Base-by-base conservation (phyloP, 345 rosid species). In the Theobroma cacao region DNA sequence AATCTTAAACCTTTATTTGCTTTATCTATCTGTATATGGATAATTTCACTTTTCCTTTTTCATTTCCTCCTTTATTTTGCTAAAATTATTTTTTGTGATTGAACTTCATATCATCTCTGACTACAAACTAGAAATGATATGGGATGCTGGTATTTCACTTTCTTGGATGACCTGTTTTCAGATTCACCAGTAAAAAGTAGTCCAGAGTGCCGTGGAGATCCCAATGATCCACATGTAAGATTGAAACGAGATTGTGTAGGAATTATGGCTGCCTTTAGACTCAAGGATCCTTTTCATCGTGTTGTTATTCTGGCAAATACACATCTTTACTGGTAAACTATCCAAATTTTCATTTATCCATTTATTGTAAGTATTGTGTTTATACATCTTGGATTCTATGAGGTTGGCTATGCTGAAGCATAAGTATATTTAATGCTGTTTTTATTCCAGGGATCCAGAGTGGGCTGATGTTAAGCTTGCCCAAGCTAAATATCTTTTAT, bases 391-490 rank as follows among this genome's bases (percentile, higher is more conserved):
- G 34, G 64, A 74, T 43, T 43, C 47, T 61, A n/a, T 67, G 26
- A n/a, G 61, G 13, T 43, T 75, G 52, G 38, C 5, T 30, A 17
- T 26, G 22, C 34, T 48, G 13, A 72, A 24, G 18, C 7, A 52
- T 47, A 69, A 48, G 41, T 55, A 75, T 38, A 33, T 73, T 72
- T 30, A 33, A 61, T 78, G 30, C 41, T 80, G 15, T 75, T 75
- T 38, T 77, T 52, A n/a, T 64, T 74, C 50, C 88, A 96, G 98
- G 98, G 99, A 96, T 86, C 99, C 97, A 47, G 87, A 88, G 77
- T 88, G 88, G 88, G 94, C 91, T 56, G 98, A 96, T 82, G 97
- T 94, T 64, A 94, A 96, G 91, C 97, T 96, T 72, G 98, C 98
- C 33, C 99, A 96, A 84, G 97, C 98, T 72, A 94, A 88, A 17